Conservation (phyloP, 306 rosid genomes). For the Glycyrrhiza uralensis region DNA sequence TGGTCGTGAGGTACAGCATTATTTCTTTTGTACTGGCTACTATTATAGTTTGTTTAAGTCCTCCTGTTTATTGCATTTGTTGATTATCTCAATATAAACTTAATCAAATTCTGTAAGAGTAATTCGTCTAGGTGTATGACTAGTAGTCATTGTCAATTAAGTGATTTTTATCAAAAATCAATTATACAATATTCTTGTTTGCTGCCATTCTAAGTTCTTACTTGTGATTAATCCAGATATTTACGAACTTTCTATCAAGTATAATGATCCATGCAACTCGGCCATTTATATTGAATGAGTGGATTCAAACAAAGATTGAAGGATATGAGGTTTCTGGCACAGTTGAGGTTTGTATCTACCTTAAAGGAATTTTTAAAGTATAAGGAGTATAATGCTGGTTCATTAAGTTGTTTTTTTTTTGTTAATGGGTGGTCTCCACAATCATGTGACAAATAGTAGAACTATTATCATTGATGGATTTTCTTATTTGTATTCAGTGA, state of each 20-base stretch:
- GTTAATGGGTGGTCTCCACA: not conserved
- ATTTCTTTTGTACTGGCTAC: slow-evolving; percentile 31
- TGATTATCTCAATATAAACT: not conserved
- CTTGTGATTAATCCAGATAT: slow-evolving; percentile 65
- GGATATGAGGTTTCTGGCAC: slow-evolving; percentile 99
- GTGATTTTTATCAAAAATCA: not conserved
- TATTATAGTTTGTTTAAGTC: not conserved
- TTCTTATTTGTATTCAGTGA: slow-evolving; percentile 15
- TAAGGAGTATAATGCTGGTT: not conserved
- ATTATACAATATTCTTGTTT: slow-evolving; percentile 8
- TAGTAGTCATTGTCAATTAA: slow-evolving; percentile 10
- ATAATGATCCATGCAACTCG: slow-evolving; percentile 94
- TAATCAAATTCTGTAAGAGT: not conserved
- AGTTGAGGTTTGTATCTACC: slow-evolving; percentile 75
- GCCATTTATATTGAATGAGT: slow-evolving; percentile 86
- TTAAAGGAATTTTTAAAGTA: not conserved
- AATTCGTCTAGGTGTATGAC: not conserved
- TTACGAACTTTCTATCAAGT: slow-evolving; percentile 95
- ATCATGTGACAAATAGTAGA: slow-evolving; percentile 11
- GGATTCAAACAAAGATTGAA: slow-evolving; percentile 96
- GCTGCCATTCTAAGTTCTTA: slow-evolving; percentile 26
- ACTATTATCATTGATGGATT: not conserved
- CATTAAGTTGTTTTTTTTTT: not conserved
- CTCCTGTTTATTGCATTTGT: slow-evolving; percentile 14
- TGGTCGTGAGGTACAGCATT: slow-evolving; percentile 81